phyloP scores from a whole-genome alignment of 257 asterid species.

The Solanum corneliomulleri region DNA sequence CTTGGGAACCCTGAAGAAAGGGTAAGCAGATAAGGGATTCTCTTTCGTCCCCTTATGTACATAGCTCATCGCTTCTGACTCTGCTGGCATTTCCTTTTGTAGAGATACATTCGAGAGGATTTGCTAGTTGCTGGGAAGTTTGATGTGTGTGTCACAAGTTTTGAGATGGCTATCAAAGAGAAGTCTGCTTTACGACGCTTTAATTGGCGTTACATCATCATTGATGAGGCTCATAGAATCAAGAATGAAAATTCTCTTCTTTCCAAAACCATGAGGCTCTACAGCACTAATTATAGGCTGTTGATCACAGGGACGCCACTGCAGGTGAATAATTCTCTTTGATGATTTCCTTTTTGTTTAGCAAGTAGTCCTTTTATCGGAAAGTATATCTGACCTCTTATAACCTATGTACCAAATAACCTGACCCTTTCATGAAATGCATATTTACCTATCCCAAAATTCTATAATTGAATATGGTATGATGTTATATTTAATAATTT shows the following conservation, averaged over 20 bases:
- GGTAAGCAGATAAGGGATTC: slow-evolving; percentile 29
- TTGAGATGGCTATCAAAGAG: slow-evolving; percentile 98
- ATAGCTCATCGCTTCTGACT: not conserved
- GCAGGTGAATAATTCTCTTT: slow-evolving; percentile 41
- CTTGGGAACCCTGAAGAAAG: slow-evolving; percentile 99
- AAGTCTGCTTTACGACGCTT: slow-evolving; percentile 77
- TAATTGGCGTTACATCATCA: slow-evolving; percentile 96
- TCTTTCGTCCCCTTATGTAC: not conserved
- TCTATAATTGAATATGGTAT: not conserved
- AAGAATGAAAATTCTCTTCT: slow-evolving; percentile 96
- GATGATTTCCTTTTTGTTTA: not conserved
- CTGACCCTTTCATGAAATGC: not conserved
- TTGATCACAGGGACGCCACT: slow-evolving; percentile 98
- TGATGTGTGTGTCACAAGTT: slow-evolving; percentile 96
- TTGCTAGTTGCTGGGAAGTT: slow-evolving; percentile 95
- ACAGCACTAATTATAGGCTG: slow-evolving; percentile 82
- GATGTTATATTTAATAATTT: not conserved
- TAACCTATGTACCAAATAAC: not conserved
- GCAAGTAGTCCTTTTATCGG: not conserved
- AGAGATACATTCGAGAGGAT: slow-evolving; percentile 88
- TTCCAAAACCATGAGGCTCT: slow-evolving; percentile 91
- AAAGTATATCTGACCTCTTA: not conserved
- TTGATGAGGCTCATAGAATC: slow-evolving; percentile 98
- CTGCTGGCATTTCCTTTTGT: slow-evolving; percentile 1
- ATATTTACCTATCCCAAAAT: not conserved